Evolutionary conservation across 2,329 filamentous ascomycete genomes (phyloP).

Genomic region (Dactylellina haptotyla): DNA sequence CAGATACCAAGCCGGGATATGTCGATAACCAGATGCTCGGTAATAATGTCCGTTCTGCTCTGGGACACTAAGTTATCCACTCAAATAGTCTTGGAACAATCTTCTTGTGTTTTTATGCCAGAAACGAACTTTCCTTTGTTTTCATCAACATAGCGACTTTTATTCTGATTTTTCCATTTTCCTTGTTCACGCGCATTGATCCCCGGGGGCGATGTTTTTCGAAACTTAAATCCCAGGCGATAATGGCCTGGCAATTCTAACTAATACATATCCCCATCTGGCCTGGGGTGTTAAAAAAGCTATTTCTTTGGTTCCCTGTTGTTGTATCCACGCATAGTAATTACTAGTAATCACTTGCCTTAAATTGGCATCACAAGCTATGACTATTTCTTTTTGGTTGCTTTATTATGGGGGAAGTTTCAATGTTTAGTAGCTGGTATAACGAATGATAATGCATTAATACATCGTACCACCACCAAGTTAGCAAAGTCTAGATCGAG

Average conservation of each 20-base stretch:
- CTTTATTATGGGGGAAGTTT: background rate
- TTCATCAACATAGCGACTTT: background rate
- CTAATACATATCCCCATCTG: background rate
- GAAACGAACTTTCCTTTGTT: background rate
- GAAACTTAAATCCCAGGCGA: background rate
- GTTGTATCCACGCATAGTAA: background rate
- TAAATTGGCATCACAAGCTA: background rate
- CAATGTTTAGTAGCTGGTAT: slow-evolving; percentile 21
- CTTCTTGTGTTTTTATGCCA: slow-evolving; percentile 26
- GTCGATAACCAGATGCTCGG: slow-evolving; percentile 9
- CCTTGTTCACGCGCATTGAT: background rate
- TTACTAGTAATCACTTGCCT: too few relatives aligned
- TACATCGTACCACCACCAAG: background rate
- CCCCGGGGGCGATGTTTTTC: slow-evolving; percentile 14
- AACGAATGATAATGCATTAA: background rate
- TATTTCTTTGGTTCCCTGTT: background rate
- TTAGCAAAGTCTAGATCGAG: background rate
- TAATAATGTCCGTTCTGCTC: slow-evolving; percentile 21
- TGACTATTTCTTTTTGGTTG: slow-evolving; percentile 1
- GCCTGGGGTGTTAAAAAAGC: background rate
- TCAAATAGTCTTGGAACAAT: background rate
- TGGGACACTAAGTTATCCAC: slow-evolving; percentile 25
- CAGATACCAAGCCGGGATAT: slow-evolving; percentile 23
- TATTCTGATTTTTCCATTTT: background rate
- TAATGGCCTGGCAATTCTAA: background rate